Conservation (phyloP, 2,329 filamentous ascomycete species). For the Rhynchosporium graminicola region DNA sequence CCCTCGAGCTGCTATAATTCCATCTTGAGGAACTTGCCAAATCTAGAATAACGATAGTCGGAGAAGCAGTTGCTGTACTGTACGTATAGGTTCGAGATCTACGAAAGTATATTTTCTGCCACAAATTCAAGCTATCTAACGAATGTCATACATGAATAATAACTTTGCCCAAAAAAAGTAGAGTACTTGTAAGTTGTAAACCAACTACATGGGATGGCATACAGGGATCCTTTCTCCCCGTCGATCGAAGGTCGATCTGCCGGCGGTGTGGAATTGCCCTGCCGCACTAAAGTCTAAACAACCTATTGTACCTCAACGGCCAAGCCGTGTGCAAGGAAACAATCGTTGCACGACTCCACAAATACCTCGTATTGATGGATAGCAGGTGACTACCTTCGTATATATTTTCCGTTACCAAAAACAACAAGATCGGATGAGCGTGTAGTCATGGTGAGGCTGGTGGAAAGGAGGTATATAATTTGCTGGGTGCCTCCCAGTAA, state of each 20-base stretch:
- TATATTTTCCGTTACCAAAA: background rate
- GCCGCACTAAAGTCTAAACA: background rate
- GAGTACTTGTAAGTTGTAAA: too few relatives aligned
- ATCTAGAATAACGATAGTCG: too few relatives aligned
- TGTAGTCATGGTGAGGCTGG: background rate
- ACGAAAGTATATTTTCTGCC: too few relatives aligned
- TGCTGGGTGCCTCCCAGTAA: background rate
- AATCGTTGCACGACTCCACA: conserved; percentile 12
- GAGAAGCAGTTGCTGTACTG: too few relatives aligned
- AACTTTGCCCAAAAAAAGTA: too few relatives aligned
- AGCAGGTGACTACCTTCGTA: background rate
- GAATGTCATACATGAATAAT: too few relatives aligned
- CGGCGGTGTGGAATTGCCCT: background rate
- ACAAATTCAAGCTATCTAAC: too few relatives aligned
- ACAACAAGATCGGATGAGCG: background rate
- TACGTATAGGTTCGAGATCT: too few relatives aligned
- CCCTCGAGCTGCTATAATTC: too few relatives aligned
- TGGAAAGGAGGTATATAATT: background rate
- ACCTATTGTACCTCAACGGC: background rate
- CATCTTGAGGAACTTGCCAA: too few relatives aligned
- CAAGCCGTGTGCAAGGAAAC: background rate
- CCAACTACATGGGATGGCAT: background rate
- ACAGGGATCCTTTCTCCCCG: too few relatives aligned
- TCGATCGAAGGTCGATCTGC: background rate
- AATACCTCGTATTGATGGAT: conserved; percentile 4